Evolutionary conservation across 73 alveolate genomes (phyloP).

Genomic region (Paramecium octaurelia): DNA sequence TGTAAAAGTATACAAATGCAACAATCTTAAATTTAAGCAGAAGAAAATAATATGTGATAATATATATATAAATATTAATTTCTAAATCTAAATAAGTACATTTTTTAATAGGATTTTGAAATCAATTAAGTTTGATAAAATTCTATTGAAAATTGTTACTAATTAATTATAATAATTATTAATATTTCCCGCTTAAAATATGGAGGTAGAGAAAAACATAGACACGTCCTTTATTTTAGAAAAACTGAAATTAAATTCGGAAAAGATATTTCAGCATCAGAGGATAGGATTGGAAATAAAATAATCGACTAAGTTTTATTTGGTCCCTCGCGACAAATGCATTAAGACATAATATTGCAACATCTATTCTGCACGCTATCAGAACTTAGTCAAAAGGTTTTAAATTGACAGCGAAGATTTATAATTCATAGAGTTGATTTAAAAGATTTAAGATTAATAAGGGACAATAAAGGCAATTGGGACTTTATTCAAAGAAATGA

Average conservation of each 20-base stretch:
- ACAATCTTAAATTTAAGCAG: not conserved
- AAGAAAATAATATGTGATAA: not conserved
- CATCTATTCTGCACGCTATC: not conserved
- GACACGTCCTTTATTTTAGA: not conserved
- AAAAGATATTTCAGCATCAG: not conserved
- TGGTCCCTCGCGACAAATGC: not conserved
- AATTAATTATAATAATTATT: not conserved
- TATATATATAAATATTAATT: not conserved
- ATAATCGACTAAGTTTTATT: not conserved
- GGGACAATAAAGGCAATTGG: not conserved
- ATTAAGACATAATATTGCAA: not conserved
- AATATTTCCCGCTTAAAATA: constrained; percentile 1
- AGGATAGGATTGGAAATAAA: not conserved
- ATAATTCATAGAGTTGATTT: not conserved
- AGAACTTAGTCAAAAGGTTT: not conserved
- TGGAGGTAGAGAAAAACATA: not conserved
- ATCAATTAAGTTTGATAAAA: not conserved
- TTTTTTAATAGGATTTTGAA: too few relatives aligned
- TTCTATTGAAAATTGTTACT: not conserved
- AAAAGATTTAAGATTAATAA: not conserved
- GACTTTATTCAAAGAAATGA: constrained; percentile 8
- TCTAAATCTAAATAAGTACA: not conserved
- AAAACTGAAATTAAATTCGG: not conserved
- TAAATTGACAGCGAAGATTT: not conserved
- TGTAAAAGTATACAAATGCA: not conserved